phyloP scores from a whole-genome alignment of 805 yeast genomes.

The Metschnikowia chrysomelidarum region DNA sequence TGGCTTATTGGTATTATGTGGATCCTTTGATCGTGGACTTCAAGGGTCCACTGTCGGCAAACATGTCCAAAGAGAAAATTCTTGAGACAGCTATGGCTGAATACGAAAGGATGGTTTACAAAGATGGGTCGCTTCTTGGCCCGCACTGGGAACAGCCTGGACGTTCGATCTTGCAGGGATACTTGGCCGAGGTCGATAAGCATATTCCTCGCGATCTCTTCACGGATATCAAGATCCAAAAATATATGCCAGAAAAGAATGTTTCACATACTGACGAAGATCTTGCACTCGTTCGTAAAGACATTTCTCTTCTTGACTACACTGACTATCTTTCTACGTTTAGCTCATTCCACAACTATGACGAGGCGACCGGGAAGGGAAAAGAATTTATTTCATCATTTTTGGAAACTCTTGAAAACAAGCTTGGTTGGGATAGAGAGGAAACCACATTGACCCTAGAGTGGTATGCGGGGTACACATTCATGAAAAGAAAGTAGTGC shows the following conservation, averaged over 20 bases:
- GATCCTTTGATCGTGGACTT: constrained; percentile 34
- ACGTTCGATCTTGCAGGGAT: constrained; percentile 47
- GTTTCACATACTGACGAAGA: constrained; percentile 22
- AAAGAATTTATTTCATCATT: constrained; percentile 35
- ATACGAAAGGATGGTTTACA: constrained; percentile 42
- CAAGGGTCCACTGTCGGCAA: constrained; percentile 18
- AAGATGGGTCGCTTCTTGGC: constrained; percentile 48
- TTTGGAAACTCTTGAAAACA: constrained; percentile 33
- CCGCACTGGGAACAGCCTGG: constrained; percentile 90
- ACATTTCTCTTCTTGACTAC: constrained; percentile 45
- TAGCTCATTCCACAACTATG: constrained; percentile 66
- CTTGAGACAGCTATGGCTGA: constrained; percentile 23
- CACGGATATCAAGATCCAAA: constrained; percentile 32
- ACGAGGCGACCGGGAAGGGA: constrained; percentile 34
- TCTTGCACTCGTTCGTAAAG: constrained; percentile 27
- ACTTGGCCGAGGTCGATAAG: constrained; percentile 43
- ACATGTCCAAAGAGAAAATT: constrained; percentile 14
- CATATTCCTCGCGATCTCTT: constrained; percentile 42
- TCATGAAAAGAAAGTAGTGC: constrained; percentile 40
- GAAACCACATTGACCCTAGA: constrained; percentile 38
- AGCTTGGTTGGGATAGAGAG: constrained; percentile 45
- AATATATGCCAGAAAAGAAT: constrained; percentile 20
- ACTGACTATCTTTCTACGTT: constrained; percentile 61
- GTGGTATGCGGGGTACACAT: constrained; percentile 52
- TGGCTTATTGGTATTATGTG: constrained; percentile 22